Evolutionary conservation across 441 rosid genomes (phyloP).

Genomic region (Viola pubescens): DNA sequence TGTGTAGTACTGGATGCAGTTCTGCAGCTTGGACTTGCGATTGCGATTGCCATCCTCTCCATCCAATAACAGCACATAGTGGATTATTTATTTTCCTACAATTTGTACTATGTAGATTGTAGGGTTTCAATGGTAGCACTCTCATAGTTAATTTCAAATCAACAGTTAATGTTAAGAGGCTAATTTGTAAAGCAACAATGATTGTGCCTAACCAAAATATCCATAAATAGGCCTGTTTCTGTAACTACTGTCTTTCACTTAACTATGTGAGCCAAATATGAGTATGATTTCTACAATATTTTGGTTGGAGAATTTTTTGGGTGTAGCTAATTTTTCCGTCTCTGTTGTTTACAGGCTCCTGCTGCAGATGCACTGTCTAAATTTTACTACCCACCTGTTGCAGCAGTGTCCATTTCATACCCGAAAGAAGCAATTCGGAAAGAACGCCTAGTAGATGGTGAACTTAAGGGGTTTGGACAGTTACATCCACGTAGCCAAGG

Average conservation of each 20-base stretch:
- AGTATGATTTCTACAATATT: neutral
- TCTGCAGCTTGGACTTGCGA: too few relatives aligned
- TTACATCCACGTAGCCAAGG: constrained; percentile 97
- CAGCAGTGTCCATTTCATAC: constrained; percentile 84
- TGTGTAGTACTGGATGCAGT: too few relatives aligned
- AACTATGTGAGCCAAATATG: neutral
- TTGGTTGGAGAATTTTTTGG: neutral
- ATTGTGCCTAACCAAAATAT: neutral
- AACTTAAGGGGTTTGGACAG: constrained; percentile 93
- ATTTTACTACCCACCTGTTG: constrained; percentile 91
- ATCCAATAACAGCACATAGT: too few relatives aligned
- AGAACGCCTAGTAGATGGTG: constrained; percentile 74
- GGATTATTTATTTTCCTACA: too few relatives aligned
- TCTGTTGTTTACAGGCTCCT: constrained; percentile 37
- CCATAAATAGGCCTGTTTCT: neutral
- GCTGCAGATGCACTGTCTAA: constrained; percentile 81
- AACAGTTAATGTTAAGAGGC: too few relatives aligned
- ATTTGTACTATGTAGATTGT: neutral
- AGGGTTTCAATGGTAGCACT: neutral
- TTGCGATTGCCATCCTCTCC: too few relatives aligned
- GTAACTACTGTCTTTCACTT: neutral
- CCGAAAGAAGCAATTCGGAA: constrained; percentile 74
- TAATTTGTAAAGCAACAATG: neutral
- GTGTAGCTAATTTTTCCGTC: neutral
- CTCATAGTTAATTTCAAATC: too few relatives aligned